Percentiles rank a stretch among this genome's conserved stretches.
Evolutionary conservation across 805 yeast genomes (phyloP).

Genomic region (Nakazawaea populi): DNA sequence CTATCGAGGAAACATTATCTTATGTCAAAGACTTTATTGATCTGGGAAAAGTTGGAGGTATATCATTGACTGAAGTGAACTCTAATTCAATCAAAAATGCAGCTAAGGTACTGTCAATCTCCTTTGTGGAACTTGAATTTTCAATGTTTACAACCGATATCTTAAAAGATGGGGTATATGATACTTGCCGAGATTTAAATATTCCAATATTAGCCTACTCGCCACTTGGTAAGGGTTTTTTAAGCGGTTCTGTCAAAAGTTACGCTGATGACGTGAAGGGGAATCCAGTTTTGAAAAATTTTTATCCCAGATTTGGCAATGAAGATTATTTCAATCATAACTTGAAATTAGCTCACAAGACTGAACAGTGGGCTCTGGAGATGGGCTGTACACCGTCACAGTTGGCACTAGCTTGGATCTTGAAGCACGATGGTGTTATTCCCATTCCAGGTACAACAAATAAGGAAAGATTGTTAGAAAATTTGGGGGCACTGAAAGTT

Average conservation of each 20-base stretch:
- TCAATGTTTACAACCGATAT: slow-evolving; percentile 69
- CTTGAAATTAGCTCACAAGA: slow-evolving; percentile 35
- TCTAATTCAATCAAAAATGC: slow-evolving; percentile 50
- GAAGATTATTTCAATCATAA: slow-evolving; percentile 51
- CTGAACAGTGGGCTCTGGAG: slow-evolving; percentile 43
- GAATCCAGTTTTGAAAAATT: slow-evolving; percentile 43
- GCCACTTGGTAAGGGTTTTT: slow-evolving; percentile 74
- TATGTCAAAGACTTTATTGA: slow-evolving; percentile 54
- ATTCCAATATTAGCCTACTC: slow-evolving; percentile 77
- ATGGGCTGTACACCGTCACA: slow-evolving; percentile 55
- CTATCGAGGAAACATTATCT: slow-evolving; percentile 22
- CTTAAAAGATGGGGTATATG: slow-evolving; percentile 55
- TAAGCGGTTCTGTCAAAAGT: slow-evolving; percentile 56
- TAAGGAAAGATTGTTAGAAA: slow-evolving; percentile 54
- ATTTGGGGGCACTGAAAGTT: slow-evolving; percentile 33
- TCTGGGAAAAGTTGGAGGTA: slow-evolving; percentile 61
- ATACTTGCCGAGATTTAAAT: slow-evolving; percentile 46
- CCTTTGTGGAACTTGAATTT: slow-evolving; percentile 73
- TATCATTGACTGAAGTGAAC: slow-evolving; percentile 70
- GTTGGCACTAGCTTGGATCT: slow-evolving; percentile 62
- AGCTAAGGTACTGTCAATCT: slow-evolving; percentile 38
- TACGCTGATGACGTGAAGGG: slow-evolving; percentile 35
- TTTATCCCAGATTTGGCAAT: slow-evolving; percentile 39
- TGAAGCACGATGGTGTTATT: slow-evolving; percentile 45
- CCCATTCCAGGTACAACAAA: slow-evolving; percentile 79